phyloP scores from a whole-genome alignment of 1,284 basidiomycete species.

The Ustilago crameri region DNA sequence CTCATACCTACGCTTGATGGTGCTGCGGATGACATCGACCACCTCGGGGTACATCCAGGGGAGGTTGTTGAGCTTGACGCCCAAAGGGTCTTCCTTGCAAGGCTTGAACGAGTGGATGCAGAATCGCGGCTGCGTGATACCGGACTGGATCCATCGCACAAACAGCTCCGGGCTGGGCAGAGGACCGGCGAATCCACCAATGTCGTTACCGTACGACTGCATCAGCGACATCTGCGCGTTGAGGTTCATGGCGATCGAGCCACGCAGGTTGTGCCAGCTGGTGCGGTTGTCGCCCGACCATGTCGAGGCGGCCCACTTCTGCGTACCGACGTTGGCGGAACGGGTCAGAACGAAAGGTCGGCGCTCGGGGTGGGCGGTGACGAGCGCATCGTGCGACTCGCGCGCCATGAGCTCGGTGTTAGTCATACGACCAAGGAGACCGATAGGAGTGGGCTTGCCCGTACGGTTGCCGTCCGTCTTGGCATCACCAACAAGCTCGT shows the following conservation, averaged over 20 bases:
- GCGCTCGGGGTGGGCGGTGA: slow-evolving; percentile 60
- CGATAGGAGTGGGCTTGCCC: slow-evolving; percentile 52
- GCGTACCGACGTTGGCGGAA: slow-evolving; percentile 70
- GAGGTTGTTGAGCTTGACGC: slow-evolving; percentile 68
- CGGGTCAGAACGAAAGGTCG: slow-evolving; percentile 70
- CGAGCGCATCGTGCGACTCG: slow-evolving; percentile 67
- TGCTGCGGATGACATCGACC: slow-evolving; percentile 67
- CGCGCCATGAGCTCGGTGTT: slow-evolving; percentile 70
- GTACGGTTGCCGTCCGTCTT: slow-evolving; percentile 36
- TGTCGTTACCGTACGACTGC: slow-evolving; percentile 67
- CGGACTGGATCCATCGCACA: slow-evolving; percentile 70
- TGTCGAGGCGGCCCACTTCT: slow-evolving; percentile 69
- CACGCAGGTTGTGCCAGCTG: slow-evolving; percentile 70
- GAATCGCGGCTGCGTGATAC: slow-evolving; percentile 60
- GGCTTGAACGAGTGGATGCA: slow-evolving; percentile 70
- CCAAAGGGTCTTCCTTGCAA: slow-evolving; percentile 66
- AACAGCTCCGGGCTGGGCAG: slow-evolving; percentile 70
- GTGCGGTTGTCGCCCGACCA: slow-evolving; percentile 70
- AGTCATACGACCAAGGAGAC: slow-evolving; percentile 69
- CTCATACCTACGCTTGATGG: slow-evolving; percentile 70
- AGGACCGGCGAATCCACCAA: slow-evolving; percentile 70
- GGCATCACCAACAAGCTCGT: slow-evolving; percentile 43
- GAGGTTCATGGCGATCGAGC: slow-evolving; percentile 66
- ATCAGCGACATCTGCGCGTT: slow-evolving; percentile 68
- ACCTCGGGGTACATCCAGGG: slow-evolving; percentile 71